Base-by-base conservation (phyloP, 31 red algal species). In the Odonthalia washingtoniensis region DNA sequence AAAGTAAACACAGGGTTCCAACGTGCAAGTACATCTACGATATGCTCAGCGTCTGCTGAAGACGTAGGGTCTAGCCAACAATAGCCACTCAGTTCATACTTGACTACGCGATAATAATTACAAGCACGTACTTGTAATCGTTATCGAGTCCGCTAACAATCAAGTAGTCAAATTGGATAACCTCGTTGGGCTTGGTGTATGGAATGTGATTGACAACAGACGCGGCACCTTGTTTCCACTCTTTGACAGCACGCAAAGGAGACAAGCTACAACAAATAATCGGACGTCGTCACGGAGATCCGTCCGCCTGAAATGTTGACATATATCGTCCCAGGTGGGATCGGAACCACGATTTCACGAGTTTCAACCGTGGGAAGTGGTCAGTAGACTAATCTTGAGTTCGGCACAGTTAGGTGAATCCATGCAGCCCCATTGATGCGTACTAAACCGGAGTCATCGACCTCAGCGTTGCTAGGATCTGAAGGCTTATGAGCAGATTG, bases 141-240 rank as follows among this genome's bases (percentile, higher is more conserved):
- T 68, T 36, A 2, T 90, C 49, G 38, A 24, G 38, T n/a, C 69
- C 36, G 16, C 86, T 60, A 27, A 89, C 53, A 60, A 80, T 80
- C 3, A 89, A 1, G 30, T 89, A 80, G 75, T 89, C 62, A 46
- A 89, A 80, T 37, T 89, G 75, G 3, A 89, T 79, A 28, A 89
- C 38, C 62, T 80, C 60, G 16, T 89, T 83, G 2, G 52, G 68
- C 32, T 65, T 74, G 77, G 40, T 1, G 78, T 42, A 46, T 75
- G 70, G 24, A 70, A 33, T 16, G 62, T 89, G 9, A 78, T 62
- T 26, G 79, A 83, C 16, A 75, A 68, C 0, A 79, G 81, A 24
- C 80, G 80, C 12, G 89, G 81, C 4, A 84, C 72, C 27, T 79
- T 84, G 24, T 84, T 72, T 33, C 80, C 72, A 63, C 60, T 78